Percentiles rank a stretch among this genome's conserved stretches.
These are phyloP conservation scores for Artemisia tridentata DNA, from an alignment of 129 eudicot species.

Conservation along the genomic window DNA sequence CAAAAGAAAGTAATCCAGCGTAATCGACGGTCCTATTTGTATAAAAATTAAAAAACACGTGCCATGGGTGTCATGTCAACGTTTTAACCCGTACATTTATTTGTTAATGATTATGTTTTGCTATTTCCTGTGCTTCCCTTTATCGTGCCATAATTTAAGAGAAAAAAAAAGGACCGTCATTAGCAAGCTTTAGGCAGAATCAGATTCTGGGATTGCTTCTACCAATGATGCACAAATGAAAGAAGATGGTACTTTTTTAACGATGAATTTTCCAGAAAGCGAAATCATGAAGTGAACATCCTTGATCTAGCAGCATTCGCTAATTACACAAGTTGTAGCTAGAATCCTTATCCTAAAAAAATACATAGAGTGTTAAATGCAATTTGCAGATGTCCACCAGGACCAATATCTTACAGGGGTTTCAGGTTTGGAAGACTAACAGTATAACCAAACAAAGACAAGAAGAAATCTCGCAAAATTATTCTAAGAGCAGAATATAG, in stretches of 20 bases:
- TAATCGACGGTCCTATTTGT: not conserved
- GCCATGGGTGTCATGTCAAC: too few relatives aligned
- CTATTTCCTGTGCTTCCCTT: constrained; percentile 8
- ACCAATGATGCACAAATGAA: too few relatives aligned
- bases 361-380: not conserved
- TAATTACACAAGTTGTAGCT: not conserved
- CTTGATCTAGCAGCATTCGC: not conserved
- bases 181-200: not conserved
- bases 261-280: too few relatives aligned
- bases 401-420: not conserved
- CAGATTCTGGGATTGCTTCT: not conserved
- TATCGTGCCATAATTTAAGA: not conserved
- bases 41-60: too few relatives aligned
- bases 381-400: not conserved
- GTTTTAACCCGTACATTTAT: not conserved
- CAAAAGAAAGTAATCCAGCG: not conserved
- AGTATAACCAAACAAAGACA: constrained; percentile 1
- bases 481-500: too few relatives aligned
- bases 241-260: too few relatives aligned
- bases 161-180: not conserved
- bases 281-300: not conserved
- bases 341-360: not conserved
- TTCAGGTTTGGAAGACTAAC: not conserved
- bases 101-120: not conserved
- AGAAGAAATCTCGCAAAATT: constrained; percentile 7